Base-by-base conservation (phyloP, 2,329 filamentous ascomycete genomes). In the Monosporascus sp. region DNA sequence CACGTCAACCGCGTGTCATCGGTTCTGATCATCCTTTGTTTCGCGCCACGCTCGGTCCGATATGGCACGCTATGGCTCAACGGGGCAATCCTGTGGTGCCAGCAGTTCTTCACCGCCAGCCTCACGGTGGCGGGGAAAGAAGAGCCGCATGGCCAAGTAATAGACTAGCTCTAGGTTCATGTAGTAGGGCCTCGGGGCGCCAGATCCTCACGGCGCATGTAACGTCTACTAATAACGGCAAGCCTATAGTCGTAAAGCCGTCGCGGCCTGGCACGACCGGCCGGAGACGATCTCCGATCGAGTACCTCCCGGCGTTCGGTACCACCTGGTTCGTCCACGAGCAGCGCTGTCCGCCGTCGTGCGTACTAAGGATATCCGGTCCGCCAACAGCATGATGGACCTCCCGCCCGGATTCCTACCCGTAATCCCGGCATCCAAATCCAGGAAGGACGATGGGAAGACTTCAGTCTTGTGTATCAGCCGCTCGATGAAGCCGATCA, bases 251-350 rank as follows among this genome's bases (percentile, higher is more conserved):
- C 56, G 54, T 11, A 48, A 54, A 7, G 50, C 52, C 1, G 54
- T 60, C 17, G 61, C 68, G 49, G 62, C 66, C 7, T 61, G 69
- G 49, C 66, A 71, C 57, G 64, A 59, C 46, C 57, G 63, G 38
- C 62, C 65, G 43, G 68, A 67, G 50, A 69, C 65, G 54, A 59
- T 68, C 7, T 3, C 66, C 68, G 2, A 65, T 73, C 20, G 64
- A 71, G 51, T 73, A 72, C 50, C 59, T 71, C 4, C 71, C 71
- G 0, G 70, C 66, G 0, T 73, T 72, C 40, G 67, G 66, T 16
- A 66, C 64, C 1, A 71, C 66, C 0, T 73, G 69, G 70, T 73
- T 73, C 61, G 52, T 69, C 27, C 57, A 66, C 52, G 55, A 64
- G 6, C 61, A 66, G 47, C 65, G 60, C 34, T 73, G 8, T 72